phyloP scores from a whole-genome alignment of 108 stramenopile species.

The Cylindrotheca fusiformis region DNA sequence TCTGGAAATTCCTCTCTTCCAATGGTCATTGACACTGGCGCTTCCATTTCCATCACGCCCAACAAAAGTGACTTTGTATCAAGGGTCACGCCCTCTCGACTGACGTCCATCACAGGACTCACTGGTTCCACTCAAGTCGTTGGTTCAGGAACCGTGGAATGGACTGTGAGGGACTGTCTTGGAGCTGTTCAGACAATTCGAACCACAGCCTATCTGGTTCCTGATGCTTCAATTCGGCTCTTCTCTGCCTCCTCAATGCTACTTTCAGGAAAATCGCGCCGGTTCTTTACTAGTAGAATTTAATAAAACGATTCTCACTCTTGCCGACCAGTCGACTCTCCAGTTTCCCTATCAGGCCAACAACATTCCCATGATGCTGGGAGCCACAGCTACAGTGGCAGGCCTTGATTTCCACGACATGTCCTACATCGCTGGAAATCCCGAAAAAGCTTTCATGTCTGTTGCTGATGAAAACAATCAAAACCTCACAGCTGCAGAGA shows the following conservation, averaged over 20 bases:
- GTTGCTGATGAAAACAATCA: slow-evolving; percentile 30
- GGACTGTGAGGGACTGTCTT: slow-evolving; percentile 12
- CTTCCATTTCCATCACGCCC: slow-evolving; percentile 28
- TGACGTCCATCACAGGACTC: slow-evolving; percentile 2
- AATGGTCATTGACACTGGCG: slow-evolving; percentile 36
- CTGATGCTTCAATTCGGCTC: slow-evolving; percentile 17
- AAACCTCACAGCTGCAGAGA: slow-evolving; percentile 33
- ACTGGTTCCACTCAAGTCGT: background rate
- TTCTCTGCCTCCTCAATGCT: slow-evolving; percentile 16
- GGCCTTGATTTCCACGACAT: background rate
- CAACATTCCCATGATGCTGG: slow-evolving; percentile 26
- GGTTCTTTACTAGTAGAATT: background rate
- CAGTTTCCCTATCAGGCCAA: slow-evolving; percentile 14
- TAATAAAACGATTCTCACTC: background rate
- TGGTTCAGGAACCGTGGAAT: slow-evolving; percentile 32
- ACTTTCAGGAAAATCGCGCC: slow-evolving; percentile 7
- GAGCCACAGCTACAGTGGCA: background rate
- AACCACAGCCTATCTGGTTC: slow-evolving; percentile 20
- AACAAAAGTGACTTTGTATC: slow-evolving; percentile 13
- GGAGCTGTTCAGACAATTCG: background rate
- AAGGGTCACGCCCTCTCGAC: background rate
- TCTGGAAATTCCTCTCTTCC: background rate
- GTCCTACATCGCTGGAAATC: background rate
- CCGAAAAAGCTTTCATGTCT: background rate
- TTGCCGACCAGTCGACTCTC: slow-evolving; percentile 3